These are phyloP conservation scores for Salvia sclarea DNA, from an alignment of 305 asterid species.

Conservation along the genomic window DNA sequence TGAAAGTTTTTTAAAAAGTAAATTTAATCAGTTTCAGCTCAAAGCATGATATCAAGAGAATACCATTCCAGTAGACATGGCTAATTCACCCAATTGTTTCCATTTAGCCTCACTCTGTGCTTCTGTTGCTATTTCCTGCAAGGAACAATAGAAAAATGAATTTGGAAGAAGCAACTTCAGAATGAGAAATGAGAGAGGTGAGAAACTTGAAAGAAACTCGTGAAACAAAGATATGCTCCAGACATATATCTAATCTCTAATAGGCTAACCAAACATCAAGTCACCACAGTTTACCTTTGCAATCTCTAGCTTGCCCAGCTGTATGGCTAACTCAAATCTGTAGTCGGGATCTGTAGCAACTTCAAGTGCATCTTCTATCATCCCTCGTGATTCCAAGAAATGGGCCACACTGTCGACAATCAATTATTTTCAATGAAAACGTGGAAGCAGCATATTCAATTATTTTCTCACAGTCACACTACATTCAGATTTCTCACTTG, in stretches of 20 bases:
- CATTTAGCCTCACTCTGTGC: constrained; percentile 91
- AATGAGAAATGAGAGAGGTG: constrained; percentile 12
- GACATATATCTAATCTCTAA: neutral
- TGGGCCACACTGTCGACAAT: constrained; percentile 64
- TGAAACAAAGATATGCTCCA: constrained; percentile 7
- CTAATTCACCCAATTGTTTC: constrained; percentile 99
- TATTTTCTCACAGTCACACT: neutral
- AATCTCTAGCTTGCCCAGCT: constrained; percentile 80
- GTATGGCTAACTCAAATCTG: constrained; percentile 96
- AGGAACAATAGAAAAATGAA: constrained; percentile 29
- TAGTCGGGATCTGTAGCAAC: constrained; percentile 96
- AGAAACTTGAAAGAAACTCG: constrained; percentile 7
- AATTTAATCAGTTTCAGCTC: constrained; percentile 21
- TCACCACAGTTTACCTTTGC: constrained; percentile 63
- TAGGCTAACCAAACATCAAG: constrained; percentile 24
- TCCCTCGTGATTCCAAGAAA: constrained; percentile 97
- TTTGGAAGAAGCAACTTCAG: constrained; percentile 30
- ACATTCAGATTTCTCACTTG: neutral
- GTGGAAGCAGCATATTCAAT: constrained; percentile 6
- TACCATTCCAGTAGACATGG: constrained; percentile 98
- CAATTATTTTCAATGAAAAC: constrained; percentile 2
- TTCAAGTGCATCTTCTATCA: constrained; percentile 89
- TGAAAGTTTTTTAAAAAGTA: neutral
- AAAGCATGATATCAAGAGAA: constrained; percentile 25
- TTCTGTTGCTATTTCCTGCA: constrained; percentile 79